Base-by-base conservation (phyloP, 2,329 filamentous ascomycete species). In the Aspergillus sp. region DNA sequence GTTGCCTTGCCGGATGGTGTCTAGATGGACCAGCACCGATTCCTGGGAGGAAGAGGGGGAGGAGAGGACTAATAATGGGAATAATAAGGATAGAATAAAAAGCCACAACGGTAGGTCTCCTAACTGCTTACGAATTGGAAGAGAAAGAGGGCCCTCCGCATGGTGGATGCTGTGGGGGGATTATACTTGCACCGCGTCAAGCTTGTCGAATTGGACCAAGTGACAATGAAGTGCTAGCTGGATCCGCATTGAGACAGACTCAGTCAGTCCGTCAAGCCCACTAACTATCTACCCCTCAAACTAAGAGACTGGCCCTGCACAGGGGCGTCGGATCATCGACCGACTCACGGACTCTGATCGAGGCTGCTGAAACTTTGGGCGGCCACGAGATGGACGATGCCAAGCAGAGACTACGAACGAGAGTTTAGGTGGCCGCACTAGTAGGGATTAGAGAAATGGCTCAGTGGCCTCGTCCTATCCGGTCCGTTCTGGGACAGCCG, bases 311-410 rank as follows among this genome's bases (percentile, higher is more conserved):
- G 22, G n/a, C n/a, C 7, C 22, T 22, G 22, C 5, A 22, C 22
- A 22, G 22, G 22, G 22, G 22, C 22, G 3, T 17, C 22, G 14
- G 46, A 41, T 48, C 33, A 48, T 41, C 46, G 11, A 11, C 13
- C 16, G 22, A 17, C 19, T 26, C 20, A 41, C n/a, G 8, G 46
- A 40, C 36, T 22, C 20, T 41, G 10, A 30, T 30, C n/a, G 19
- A 42, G 43, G 51, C 50, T 44, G 44, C 44, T 50, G 47, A 53
- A 53, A 53, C 51, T 49, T 45, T 53, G 36, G 43, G 36, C 40
- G 40, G 40, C 40, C 35, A 48, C 46, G 46, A 48, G 40, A 22
- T 42, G n/a, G n/a, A n/a, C 36, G 47, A 45, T 14, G 43, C 43
- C 38, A 47, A 45, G 44, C 43, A 51, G 19, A 24, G 41, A 24